Conservation (phyloP, 2,329 filamentous ascomycete species). For the Penicillium janthinellum region DNA sequence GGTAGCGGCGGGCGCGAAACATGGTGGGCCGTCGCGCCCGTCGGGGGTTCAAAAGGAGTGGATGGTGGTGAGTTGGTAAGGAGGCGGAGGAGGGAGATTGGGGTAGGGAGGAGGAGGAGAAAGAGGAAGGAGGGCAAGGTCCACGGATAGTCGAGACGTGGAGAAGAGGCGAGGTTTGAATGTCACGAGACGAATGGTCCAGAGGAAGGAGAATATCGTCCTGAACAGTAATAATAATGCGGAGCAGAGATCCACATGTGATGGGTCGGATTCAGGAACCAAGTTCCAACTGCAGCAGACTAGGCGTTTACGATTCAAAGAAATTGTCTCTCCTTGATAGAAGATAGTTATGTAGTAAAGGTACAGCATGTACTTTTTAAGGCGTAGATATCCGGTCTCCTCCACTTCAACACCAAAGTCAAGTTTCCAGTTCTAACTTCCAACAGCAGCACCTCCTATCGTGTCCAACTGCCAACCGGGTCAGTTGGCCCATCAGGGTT, state of each 20-base stretch:
- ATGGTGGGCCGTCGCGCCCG: conserved; percentile 35
- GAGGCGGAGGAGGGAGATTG: not conserved
- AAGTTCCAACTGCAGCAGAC: not conserved
- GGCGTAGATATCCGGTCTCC: not conserved
- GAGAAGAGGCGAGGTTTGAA: not conserved
- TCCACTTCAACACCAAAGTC: not conserved
- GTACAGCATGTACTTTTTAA: not conserved
- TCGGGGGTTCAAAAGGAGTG: not conserved
- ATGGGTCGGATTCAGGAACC: conserved; percentile 12
- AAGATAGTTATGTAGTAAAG: not conserved
- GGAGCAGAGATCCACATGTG: conserved; percentile 20
- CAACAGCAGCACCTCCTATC: not conserved
- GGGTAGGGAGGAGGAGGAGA: not conserved
- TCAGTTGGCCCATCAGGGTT: not conserved
- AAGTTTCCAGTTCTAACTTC: not conserved
- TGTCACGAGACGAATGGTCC: conserved; percentile 19
- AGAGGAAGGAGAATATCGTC: not conserved
- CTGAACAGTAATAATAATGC: not conserved
- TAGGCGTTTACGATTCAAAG: not conserved
- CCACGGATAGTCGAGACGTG: not conserved
- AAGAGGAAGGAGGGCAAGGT: too few species aligned
- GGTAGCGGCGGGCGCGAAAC: conserved; percentile 53
- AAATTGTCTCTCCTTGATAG: not conserved
- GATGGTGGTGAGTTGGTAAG: not conserved
- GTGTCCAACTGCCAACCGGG: not conserved